Percentiles rank a stretch among this genome's conserved stretches.
phyloP scores from a whole-genome alignment of 345 rosid species.

The Euphorbia peplus region DNA sequence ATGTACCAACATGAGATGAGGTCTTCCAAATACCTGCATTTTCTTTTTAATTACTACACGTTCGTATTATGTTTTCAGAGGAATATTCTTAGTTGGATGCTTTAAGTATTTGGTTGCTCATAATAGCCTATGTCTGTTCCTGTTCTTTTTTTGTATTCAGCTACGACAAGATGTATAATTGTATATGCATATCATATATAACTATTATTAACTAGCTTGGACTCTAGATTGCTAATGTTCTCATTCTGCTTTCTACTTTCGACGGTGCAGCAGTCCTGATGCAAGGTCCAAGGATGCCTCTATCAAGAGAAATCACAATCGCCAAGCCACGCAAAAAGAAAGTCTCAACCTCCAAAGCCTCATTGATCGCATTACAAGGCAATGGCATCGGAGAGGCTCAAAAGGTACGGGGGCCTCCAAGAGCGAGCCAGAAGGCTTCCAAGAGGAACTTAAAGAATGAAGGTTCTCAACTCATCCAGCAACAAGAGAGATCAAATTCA shows the following conservation, averaged over 20 bases:
- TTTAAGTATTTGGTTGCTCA: background rate
- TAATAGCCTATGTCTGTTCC: background rate
- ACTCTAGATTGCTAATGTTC: background rate
- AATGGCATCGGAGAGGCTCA: conserved; percentile 27
- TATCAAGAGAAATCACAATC: conserved; percentile 40
- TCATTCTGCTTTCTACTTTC: conserved; percentile 5
- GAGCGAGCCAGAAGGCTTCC: conserved; percentile 37
- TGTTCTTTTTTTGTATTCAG: background rate
- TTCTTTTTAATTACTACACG: background rate
- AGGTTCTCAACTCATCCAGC: conserved; percentile 45
- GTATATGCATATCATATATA: background rate
- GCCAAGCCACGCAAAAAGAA: conserved; percentile 47
- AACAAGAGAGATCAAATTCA: conserved; percentile 59
- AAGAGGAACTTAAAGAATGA: conserved; percentile 43
- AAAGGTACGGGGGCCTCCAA: conserved; percentile 24
- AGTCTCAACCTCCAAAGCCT: conserved; percentile 29
- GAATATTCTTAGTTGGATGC: background rate
- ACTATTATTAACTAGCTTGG: background rate
- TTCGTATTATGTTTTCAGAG: background rate
- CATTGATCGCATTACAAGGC: conserved; percentile 37
- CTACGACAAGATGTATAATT: background rate
- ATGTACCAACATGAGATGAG: background rate
- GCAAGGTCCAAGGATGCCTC: conserved; percentile 54
- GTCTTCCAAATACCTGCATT: background rate
- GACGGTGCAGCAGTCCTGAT: conserved; percentile 21